Percentiles rank a stretch among this genome's conserved stretches.
phyloP scores from a whole-genome alignment of 257 asterid genomes.

The Petunia secreta region DNA sequence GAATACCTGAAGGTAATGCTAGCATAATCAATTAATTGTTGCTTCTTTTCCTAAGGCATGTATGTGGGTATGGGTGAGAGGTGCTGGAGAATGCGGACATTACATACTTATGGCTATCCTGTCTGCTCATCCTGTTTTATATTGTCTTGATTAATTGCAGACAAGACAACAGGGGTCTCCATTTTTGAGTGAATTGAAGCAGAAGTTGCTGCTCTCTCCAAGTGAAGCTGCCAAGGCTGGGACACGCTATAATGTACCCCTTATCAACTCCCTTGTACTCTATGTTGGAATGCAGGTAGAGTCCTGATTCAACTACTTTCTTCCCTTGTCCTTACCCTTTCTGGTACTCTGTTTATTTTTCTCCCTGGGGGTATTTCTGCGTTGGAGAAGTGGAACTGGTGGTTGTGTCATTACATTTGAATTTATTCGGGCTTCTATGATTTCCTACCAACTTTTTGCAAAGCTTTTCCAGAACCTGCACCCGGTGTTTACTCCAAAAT shows the following conservation, averaged over 20 bases:
- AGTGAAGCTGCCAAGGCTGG: slow-evolving; percentile 77
- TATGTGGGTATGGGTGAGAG: neutral
- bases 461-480: neutral
- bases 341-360: neutral
- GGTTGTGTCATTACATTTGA: neutral
- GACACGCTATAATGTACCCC: slow-evolving; percentile 89
- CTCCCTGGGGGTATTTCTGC: neutral
- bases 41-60: neutral
- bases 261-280: slow-evolving; percentile 91
- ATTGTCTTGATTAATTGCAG: slow-evolving; percentile 42
- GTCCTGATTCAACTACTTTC: neutral
- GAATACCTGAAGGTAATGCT: slow-evolving; percentile 83
- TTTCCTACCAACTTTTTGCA: neutral
- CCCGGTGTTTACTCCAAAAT: too few relatives aligned
- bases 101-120: neutral
- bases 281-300: slow-evolving; percentile 87
- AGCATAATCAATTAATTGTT: neutral
- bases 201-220: slow-evolving; percentile 80
- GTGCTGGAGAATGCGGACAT: neutral
- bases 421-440: slow-evolving; percentile 3
- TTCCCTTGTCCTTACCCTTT: neutral
- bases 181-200: slow-evolving; percentile 81
- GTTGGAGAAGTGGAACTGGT: slow-evolving; percentile 4
- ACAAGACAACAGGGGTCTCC: slow-evolving; percentile 83
- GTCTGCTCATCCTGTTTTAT: neutral